A percentile compares a stretch with the other conserved stretches of the same genome.
These are phyloP conservation scores for Flaveria robusta DNA, from an alignment of 129 eudicot species.

Conservation along the genomic window DNA sequence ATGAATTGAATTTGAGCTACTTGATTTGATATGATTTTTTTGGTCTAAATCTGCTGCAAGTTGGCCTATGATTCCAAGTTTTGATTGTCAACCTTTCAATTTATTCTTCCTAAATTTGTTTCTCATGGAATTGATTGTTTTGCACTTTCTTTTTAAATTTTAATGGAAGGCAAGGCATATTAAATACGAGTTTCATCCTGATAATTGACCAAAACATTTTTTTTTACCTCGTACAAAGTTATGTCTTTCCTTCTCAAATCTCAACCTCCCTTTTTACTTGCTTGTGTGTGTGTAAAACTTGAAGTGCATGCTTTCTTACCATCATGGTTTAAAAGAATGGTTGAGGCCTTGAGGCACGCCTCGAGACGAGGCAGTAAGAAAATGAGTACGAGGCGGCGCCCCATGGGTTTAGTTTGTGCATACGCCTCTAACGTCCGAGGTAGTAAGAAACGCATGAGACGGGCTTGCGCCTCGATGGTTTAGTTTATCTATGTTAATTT, in stretches of 20 bases:
- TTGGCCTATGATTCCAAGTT: background rate
- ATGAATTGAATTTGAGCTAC: background rate
- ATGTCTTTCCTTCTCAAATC: background rate
- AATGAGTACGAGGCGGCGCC: too few relatives aligned
- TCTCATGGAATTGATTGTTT: background rate
- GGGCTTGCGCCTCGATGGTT: too few relatives aligned
- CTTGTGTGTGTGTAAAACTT: background rate
- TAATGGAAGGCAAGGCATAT: background rate
- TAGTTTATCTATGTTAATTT: too few relatives aligned
- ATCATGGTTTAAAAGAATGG: too few relatives aligned
- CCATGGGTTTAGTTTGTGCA: too few relatives aligned
- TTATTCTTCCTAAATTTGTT: background rate
- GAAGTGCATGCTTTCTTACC: background rate
- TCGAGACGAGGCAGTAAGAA: too few relatives aligned
- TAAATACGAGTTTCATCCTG: background rate
- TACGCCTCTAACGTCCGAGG: too few relatives aligned
- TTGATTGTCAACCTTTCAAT: conserved; percentile 41
- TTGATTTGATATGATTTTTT: background rate
- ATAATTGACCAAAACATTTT: background rate
- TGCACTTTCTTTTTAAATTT: background rate
- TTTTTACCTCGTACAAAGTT: background rate
- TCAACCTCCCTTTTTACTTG: background rate
- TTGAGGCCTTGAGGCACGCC: too few relatives aligned
- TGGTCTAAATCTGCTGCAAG: background rate
- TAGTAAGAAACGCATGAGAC: too few relatives aligned